Base-by-base conservation (phyloP, 768 basidiomycete genomes). In the Boletus vinaceobasis region DNA sequence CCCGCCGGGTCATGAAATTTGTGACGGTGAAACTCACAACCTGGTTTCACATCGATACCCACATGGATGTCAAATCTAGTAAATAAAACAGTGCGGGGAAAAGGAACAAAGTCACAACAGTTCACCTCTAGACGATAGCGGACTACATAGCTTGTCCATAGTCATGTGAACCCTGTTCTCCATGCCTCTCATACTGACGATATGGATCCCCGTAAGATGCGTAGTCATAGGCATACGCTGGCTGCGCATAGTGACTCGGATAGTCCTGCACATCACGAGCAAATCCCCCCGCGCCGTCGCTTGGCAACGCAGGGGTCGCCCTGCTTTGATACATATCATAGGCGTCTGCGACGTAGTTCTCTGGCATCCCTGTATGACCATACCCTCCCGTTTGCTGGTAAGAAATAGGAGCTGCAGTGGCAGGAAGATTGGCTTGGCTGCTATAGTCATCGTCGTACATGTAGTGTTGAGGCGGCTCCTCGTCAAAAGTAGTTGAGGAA, bases 381-480 rank as follows among this genome's bases (percentile, higher is more conserved):
- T 73, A 67, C 9, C 47, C 23, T 21, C 60, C 61, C 8, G 57
- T 36, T 48, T 55, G 68, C 39, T 79, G 76, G 44, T 79, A 79
- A 31, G 77, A 77, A 48, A 85, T 78, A 6, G 87, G 81, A 32
- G 86, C 85, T 17, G 84, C 83, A 31, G 79, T 71, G 5, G 76
- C 60, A 17, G 86, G 69, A 14, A 91, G 78, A 65, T 86, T 80
- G 31, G 76, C 72, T 21, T 79, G 79, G 65, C 86, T 87, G 58
- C 84, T 81, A 62, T 84, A 81, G 60, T 90, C 87, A 52, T 89
- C 86, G 55, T 87, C 87, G 59, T 87, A 83, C 36, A 60, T 66
- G 36, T 81, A 77, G 15, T 75, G 57, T 43, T 68, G 76, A 29
- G 73, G 67, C 19, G 83, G 78, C 57, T 85, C 84, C 44, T 81